Evolutionary conservation across 495 filamentous ascomycete species (phyloP).

Genomic region (Lindgomyces ingoldianus): DNA sequence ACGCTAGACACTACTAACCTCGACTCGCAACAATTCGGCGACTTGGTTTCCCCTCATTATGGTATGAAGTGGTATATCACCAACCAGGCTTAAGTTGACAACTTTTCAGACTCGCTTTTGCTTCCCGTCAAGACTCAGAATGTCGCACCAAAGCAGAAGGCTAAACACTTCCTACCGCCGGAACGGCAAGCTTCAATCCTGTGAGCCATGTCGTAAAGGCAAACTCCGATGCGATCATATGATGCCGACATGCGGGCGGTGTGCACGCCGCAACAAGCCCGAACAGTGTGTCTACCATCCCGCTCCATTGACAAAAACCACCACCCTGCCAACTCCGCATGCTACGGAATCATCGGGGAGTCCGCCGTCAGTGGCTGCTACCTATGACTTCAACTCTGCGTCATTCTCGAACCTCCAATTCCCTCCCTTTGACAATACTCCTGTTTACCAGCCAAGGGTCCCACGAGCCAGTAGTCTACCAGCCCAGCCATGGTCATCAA

Average conservation of each 20-base stretch:
- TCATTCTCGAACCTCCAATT: not conserved
- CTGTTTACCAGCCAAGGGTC: constrained; percentile 1
- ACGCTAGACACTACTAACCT: not conserved
- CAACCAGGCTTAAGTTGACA: not conserved
- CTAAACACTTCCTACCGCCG: constrained; percentile 29
- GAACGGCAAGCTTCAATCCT: constrained; percentile 39
- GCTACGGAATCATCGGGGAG: not conserved
- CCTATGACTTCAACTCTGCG: not conserved
- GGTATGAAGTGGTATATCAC: not conserved
- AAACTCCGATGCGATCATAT: constrained; percentile 38
- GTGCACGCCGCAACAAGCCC: constrained; percentile 30
- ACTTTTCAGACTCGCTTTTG: constrained; percentile 12
- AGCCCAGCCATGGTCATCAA: constrained; percentile 19
- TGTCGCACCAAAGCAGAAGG: constrained; percentile 27
- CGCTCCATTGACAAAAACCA: constrained; percentile 29
- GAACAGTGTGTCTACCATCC: constrained; percentile 39
- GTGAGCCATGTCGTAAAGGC: constrained; percentile 36
- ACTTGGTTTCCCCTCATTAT: constrained; percentile 3
- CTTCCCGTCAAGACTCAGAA: constrained; percentile 26
- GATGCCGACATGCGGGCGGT: constrained; percentile 36
- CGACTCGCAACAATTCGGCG: not conserved
- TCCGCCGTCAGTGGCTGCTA: not conserved
- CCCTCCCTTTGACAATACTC: constrained; percentile 1
- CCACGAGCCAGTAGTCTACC: constrained; percentile 28
- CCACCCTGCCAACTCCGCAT: constrained; percentile 24